Evolutionary conservation across 2,329 filamentous ascomycete genomes (phyloP), one percentile per base, ranked within the genome.

Genomic region (Aspergillus neoniger): DNA sequence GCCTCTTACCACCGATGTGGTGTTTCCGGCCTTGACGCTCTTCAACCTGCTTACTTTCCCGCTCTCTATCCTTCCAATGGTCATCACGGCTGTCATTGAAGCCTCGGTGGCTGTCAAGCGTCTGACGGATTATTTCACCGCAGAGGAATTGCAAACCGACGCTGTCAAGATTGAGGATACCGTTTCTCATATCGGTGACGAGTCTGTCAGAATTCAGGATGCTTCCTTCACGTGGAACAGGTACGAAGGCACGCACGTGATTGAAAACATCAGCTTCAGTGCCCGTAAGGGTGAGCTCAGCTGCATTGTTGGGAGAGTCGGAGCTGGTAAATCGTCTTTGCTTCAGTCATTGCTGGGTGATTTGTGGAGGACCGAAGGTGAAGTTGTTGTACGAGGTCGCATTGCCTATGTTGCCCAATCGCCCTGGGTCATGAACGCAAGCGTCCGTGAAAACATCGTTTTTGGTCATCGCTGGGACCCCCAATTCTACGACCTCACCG

Each of bases 21-120:
- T 99, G 19, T 99, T 99, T 79, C 95, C 95, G 7, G 93, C 94
- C 6, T 75, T 91, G 73, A 93, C 95, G 0, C 83, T 99, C 23
- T 99, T 99, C 85, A 99, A 99, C 73, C 83, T 99, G 28, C 85
- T 99, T 50, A 96, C 93, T 0, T 99, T 99, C 79, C 96, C 95
- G 1, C 85, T 99, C 57, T 90, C 95, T 2, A 89, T 99, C 39
- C 82, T 99, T 30, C 95, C 95, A 7, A 98, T 99, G 93, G 93
- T 99, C 39, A 98, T 99, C 67, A 96, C 93, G 0, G 89, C 94
- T 6, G 91, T 99, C 64, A 92, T 99, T 32, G 95, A 99, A 76
- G 93, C 95, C 10, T 91, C 87, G n/a, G 95, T 99, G 58, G 95
- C 95, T 23, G 91, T 96, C 21, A 86, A 86, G 28, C 91, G 95